Evolutionary conservation across 2,329 filamentous ascomycete genomes (phyloP).

Genomic region (Keithomyces neogunnii): DNA sequence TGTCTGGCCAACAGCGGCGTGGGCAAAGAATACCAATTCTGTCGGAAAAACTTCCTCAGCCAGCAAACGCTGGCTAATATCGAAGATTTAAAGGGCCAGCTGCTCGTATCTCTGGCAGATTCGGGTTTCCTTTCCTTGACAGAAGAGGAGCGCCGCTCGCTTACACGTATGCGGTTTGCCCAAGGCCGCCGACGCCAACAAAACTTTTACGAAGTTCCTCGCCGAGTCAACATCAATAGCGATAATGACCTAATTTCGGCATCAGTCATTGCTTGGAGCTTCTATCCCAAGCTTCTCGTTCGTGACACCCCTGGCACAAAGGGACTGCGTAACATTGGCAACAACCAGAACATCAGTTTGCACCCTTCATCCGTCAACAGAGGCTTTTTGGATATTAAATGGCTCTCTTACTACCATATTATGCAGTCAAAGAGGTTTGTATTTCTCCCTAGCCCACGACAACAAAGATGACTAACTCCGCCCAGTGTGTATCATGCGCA

Average conservation of each 20-base stretch:
- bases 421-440: slow-evolving; percentile 81
- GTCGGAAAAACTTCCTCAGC: slow-evolving; percentile 87
- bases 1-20: slow-evolving; percentile 56
- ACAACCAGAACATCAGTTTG: slow-evolving; percentile 83
- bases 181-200: slow-evolving; percentile 48
- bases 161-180: slow-evolving; percentile 62
- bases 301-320: slow-evolving; percentile 62
- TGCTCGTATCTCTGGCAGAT: slow-evolving; percentile 77
- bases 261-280: slow-evolving; percentile 84
- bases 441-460: background rate
- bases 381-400: slow-evolving; percentile 56
- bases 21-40: slow-evolving; percentile 78
- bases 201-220: slow-evolving; percentile 74
- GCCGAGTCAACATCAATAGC: slow-evolving; percentile 65
- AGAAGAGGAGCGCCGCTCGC: slow-evolving; percentile 57
- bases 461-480: slow-evolving; percentile 7
- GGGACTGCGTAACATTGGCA: slow-evolving; percentile 83
- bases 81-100: slow-evolving; percentile 89
- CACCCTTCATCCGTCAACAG: slow-evolving; percentile 89
- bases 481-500: slow-evolving; percentile 77
- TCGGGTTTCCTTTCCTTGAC: slow-evolving; percentile 74
- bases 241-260: slow-evolving; percentile 71
- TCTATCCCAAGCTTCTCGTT: slow-evolving; percentile 87
- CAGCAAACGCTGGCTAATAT: slow-evolving; percentile 85
- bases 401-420: slow-evolving; percentile 93